A percentile compares a stretch with the other conserved stretches of the same genome.
phyloP scores from a whole-genome alignment of 441 rosid genomes.

The Gossypium davidsonii region DNA sequence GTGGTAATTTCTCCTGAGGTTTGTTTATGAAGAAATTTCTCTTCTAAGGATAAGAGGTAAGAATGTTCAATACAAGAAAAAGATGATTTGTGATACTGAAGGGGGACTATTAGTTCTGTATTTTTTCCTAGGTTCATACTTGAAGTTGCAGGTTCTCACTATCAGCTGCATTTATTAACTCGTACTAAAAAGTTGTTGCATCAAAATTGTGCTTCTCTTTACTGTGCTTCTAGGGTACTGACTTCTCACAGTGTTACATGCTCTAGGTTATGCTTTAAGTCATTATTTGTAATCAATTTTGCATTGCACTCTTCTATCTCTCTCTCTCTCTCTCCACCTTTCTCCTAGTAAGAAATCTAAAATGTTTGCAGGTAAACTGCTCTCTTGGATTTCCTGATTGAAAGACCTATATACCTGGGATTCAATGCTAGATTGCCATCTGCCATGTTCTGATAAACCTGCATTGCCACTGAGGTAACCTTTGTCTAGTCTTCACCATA shows the following conservation, averaged over 20 bases:
- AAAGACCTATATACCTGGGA: neutral
- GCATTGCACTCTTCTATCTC: neutral
- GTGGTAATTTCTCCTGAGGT: neutral
- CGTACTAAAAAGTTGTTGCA: neutral
- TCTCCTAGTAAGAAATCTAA: neutral
- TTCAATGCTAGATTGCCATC: neutral
- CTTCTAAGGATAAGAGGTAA: neutral
- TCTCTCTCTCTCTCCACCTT: neutral
- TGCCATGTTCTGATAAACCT: neutral
- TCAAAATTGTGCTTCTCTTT: neutral
- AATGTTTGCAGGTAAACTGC: neutral
- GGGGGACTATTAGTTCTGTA: neutral
- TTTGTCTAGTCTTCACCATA: constrained; percentile 2
- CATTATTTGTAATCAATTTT: neutral
- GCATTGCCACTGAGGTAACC: constrained; percentile 7
- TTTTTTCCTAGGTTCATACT: constrained; percentile 3
- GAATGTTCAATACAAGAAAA: neutral
- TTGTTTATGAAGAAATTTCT: constrained; percentile 7
- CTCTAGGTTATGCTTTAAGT: neutral
- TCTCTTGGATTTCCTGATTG: neutral
- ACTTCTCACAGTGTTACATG: neutral
- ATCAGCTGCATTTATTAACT: neutral
- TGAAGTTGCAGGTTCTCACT: constrained; percentile 15
- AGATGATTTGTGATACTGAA: neutral
- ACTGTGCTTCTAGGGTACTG: neutral